phyloP scores from a whole-genome alignment of 148 eudicot genomes.

The Dianthus caryophyllus region DNA sequence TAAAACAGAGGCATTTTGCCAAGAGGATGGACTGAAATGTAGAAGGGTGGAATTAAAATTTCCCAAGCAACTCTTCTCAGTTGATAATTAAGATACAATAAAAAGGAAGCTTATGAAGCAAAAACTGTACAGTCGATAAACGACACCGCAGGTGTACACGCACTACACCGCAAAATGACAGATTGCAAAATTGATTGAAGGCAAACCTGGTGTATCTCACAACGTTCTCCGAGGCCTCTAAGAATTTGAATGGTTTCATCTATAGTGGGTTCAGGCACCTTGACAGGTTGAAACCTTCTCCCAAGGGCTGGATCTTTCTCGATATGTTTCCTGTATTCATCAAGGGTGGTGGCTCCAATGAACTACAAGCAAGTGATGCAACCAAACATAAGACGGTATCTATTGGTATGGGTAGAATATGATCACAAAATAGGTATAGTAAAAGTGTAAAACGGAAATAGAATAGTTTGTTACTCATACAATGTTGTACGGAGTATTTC shows the following conservation, averaged over 20 bases:
- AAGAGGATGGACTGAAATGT: background rate
- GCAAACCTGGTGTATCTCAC: slow-evolving; percentile 84
- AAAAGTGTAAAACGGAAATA: no score
- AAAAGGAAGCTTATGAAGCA: background rate
- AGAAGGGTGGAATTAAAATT: background rate
- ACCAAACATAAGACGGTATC: background rate
- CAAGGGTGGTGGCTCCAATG: slow-evolving; percentile 93
- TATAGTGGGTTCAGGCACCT: slow-evolving; percentile 90
- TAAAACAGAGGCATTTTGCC: background rate
- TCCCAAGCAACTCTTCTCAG: background rate
- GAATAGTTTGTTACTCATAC: no score
- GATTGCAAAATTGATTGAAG: background rate
- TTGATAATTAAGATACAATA: background rate
- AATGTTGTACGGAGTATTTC: no score
- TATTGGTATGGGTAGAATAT: no score
- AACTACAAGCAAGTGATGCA: slow-evolving; percentile 42
- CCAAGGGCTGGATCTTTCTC: slow-evolving; percentile 97
- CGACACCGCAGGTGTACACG: no score
- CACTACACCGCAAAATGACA: no score
- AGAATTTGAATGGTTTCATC: slow-evolving; percentile 86
- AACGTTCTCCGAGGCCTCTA: slow-evolving; percentile 82
- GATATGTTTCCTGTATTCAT: slow-evolving; percentile 91
- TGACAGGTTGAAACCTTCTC: slow-evolving; percentile 90
- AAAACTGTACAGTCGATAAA: background rate
- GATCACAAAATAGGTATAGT: no score